Evolutionary conservation across 805 yeast species (phyloP), one percentile per base, ranked within the genome.

Genomic region (Barnettozyma siamensis): DNA sequence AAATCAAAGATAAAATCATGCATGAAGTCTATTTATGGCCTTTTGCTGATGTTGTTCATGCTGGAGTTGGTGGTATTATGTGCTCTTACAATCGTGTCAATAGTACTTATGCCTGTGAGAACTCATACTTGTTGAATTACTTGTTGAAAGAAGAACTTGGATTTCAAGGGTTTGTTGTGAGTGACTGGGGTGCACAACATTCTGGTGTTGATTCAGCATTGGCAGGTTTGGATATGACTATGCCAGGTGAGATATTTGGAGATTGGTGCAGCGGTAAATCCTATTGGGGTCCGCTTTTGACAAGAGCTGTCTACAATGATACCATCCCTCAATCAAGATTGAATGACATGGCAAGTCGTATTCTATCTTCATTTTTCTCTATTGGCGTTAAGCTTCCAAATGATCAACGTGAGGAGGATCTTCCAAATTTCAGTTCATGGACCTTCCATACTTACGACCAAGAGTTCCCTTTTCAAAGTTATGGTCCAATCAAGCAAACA

Each of bases 121-220:
- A 79, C 53, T 67, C 78, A 3, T 70, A 73, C 44, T 62, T 76
- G 33, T 48, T 79, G 47, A 78, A 78, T 55, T 65, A 71, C 41
- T 59, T 79, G 20, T 59, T 79, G 47, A 79, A 78, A 58, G 79
- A 72, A 36, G 83, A 79, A 55, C 58, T 77, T 38, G 83, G 83
- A 0, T 79, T 78, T 51, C 83, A 78, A 59, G 85, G 84, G 0
- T 78, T 76, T 56, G 79, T 78, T n/a, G 71, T 77, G 42, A 69
- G 80, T 21, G 84, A 78, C 53, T 77, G 83, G 82, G 77, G 75
- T n/a, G 83, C 80, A 5, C 79, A 73, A 44, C 79, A 73, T 48
- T 54, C 72, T 8, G 83, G 84, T 6, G 76, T 77, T 5, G 65
- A 68, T 38, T 68, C 80, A 1, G 78, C 75, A 1, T 58, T 75